Conservation (phyloP, 1,284 basidiomycete species). For the Anthracocystis setariae region DNA sequence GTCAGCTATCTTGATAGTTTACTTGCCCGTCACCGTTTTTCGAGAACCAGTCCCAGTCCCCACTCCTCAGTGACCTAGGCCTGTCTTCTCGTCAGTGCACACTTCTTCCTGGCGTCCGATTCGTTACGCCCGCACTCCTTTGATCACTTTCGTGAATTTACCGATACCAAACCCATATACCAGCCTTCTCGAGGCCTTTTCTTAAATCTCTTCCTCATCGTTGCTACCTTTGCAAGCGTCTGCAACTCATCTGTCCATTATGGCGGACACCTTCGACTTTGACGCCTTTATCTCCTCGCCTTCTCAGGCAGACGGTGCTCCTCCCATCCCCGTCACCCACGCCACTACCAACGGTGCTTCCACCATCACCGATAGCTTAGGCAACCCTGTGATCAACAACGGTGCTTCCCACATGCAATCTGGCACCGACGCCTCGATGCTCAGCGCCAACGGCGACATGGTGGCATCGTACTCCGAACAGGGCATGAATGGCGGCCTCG, state of each 20-base stretch:
- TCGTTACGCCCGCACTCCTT: constrained; percentile 47
- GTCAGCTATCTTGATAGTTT: not conserved
- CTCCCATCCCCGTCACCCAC: constrained; percentile 11
- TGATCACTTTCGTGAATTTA: constrained; percentile 11
- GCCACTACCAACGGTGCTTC: not conserved
- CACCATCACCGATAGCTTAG: constrained; percentile 10
- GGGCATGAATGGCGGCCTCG: constrained; percentile 23
- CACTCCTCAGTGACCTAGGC: not conserved
- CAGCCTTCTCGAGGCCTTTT: constrained; percentile 5
- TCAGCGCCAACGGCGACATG: constrained; percentile 26
- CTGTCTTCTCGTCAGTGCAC: constrained; percentile 13
- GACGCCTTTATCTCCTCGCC: constrained; percentile 56
- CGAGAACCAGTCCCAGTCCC: constrained; percentile 1
- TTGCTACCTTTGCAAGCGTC: constrained; percentile 7
- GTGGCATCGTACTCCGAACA: constrained; percentile 36
- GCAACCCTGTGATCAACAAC: constrained; percentile 16
- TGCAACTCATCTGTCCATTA: constrained; percentile 22
- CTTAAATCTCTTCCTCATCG: constrained; percentile 4
- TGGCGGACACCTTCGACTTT: constrained; percentile 53
- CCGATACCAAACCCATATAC: constrained; percentile 22
- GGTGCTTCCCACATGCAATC: not conserved
- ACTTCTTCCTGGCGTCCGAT: constrained; percentile 37
- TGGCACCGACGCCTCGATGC: constrained; percentile 5
- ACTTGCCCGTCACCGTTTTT: constrained; percentile 9
- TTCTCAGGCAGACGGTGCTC: constrained; percentile 30